Percentiles rank a stretch among this genome's conserved stretches.
phyloP scores from a whole-genome alignment of 148 eudicot genomes.

The Chenopodium quinoa region DNA sequence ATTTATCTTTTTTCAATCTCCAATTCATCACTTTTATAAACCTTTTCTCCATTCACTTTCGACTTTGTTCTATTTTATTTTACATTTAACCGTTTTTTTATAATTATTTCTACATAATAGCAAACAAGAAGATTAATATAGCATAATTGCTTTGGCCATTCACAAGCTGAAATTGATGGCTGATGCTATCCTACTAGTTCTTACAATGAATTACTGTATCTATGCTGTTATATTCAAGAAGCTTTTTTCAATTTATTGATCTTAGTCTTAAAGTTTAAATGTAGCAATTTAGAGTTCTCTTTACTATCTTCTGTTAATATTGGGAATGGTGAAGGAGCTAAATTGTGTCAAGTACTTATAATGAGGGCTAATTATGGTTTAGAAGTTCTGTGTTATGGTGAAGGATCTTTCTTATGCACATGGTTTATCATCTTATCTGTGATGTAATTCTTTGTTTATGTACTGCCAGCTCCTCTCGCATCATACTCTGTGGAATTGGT shows the following conservation, averaged over 20 bases:
- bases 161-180: neutral
- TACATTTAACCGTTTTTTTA: no score
- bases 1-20: no score
- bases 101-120: no score
- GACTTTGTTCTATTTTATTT: no score
- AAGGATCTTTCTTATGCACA: neutral
- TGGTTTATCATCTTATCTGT: neutral
- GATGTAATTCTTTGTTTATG: neutral
- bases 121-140: no score
- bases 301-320: neutral
- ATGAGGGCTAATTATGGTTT: neutral
- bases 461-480: constrained; percentile 41
- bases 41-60: no score
- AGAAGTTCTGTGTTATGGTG: neutral
- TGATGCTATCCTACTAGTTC: neutral
- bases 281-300: neutral
- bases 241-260: neutral
- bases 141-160: neutral
- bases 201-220: neutral
- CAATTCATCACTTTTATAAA: no score
- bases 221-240: neutral
- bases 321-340: neutral
- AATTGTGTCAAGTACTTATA: neutral
- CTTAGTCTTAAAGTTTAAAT: neutral
- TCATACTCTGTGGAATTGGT: constrained; percentile 46